Conservation (phyloP, 2,329 filamentous ascomycete genomes). For the Colletotrichum sp. region DNA sequence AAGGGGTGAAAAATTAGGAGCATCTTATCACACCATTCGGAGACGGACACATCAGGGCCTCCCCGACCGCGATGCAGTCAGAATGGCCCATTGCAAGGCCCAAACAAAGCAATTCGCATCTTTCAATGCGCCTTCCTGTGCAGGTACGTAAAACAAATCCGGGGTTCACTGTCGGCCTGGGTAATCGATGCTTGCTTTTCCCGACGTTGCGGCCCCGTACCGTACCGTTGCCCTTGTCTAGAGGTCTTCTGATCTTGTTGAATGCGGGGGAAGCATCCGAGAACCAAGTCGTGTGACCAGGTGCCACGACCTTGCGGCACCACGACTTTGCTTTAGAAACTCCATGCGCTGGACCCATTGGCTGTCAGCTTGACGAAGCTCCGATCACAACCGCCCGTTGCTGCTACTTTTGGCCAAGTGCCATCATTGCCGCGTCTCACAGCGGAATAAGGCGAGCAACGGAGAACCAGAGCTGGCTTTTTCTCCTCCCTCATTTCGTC, state of each 20-base stretch:
- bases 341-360: neutral
- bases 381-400: neutral
- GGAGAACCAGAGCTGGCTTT: neutral
- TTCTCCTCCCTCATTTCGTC: neutral
- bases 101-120: neutral
- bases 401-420: neutral
- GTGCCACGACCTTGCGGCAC: conserved; percentile 14
- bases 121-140: neutral
- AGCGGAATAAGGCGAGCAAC: neutral
- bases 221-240: conserved; percentile 11
- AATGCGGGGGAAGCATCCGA: conserved; percentile 21
- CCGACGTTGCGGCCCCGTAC: conserved; percentile 2
- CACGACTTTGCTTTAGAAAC: neutral
- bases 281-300: conserved; percentile 19
- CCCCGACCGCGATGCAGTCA: neutral
- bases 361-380: neutral
- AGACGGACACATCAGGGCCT: neutral
- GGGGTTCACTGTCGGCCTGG: neutral
- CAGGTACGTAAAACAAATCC: neutral
- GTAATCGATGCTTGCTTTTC: conserved; percentile 15
- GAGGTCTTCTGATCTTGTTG: conserved; percentile 18
- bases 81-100: neutral
- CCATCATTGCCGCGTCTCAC: neutral
- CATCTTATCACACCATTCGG: neutral
- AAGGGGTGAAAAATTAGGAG: neutral